Evolutionary conservation across 164 flowering plant species (phyloP).

Genomic region (Umbilicus rupestris): DNA sequence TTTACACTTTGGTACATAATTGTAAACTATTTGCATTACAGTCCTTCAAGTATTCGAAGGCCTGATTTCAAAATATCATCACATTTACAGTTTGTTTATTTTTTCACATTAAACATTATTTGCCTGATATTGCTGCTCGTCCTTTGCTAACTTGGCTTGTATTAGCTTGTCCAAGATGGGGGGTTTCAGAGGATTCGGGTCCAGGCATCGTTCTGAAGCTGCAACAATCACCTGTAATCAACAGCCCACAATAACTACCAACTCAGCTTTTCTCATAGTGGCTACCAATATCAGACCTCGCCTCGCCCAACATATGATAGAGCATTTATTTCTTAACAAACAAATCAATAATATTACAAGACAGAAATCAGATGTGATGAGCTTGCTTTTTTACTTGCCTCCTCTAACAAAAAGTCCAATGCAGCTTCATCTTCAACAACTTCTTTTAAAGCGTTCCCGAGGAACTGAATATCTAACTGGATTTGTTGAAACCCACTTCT

Average conservation of each 20-base stretch:
- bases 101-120: no score
- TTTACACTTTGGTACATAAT: no score
- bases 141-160: slow-evolving; percentile 66
- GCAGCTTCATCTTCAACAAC: slow-evolving; percentile 80
- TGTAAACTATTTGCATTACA: no score
- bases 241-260: slow-evolving; percentile 11
- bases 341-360: background rate
- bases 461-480: slow-evolving; percentile 88
- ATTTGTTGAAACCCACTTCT: slow-evolving; percentile 98
- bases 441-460: slow-evolving; percentile 62
- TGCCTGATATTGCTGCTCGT: slow-evolving; percentile 32
- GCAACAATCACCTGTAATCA: slow-evolving; percentile 68
- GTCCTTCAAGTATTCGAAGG: no score
- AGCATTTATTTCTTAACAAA: background rate
- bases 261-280: background rate
- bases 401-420: slow-evolving; percentile 85
- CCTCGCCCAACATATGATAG: background rate
- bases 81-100: no score
- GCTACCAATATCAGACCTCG: no score
- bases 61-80: no score
- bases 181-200: slow-evolving; percentile 77
- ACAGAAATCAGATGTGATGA: no score
- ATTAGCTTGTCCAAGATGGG: slow-evolving; percentile 90
- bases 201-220: slow-evolving; percentile 82
- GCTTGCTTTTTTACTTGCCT: slow-evolving; percentile 32